Base-by-base conservation (phyloP, 176 grass and related monocot species). In the Rhynchospora breviuscula region DNA sequence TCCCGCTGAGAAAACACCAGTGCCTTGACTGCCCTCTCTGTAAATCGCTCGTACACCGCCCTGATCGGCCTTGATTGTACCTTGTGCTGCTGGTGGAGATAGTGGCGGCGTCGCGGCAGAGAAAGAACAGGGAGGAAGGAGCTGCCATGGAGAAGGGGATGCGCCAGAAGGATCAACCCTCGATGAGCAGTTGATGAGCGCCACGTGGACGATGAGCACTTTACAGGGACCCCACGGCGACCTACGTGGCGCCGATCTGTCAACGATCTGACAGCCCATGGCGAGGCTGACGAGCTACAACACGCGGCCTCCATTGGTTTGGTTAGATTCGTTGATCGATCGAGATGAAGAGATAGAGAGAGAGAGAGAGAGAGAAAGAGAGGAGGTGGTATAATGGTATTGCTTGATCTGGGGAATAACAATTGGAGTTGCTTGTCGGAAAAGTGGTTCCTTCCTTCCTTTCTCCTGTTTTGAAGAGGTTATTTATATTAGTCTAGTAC, bases 1-100 rank as follows among this genome's bases (percentile, higher is more conserved):
- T 98, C 95, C 85, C 87, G 79, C 86, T 93, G 95, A 12, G 95
- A 93, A 43, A 91, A 90, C 81, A 93, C 89, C 13, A 95, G 91
- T 6, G 89, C 90, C 75, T 91, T 90, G 49, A 95, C 87, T 64
- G 95, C 90, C 52, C 91, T 84, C 92, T 95, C 90, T 58, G 90
- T 93, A 91, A 98, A 98, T 17, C 92, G 84, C 86, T 98, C 92
- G 85, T 95, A 93, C 6, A 95, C 90, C 15, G 95, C 95, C 82
- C 23, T 85, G 67, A 89, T 48, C 4, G 61, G 71, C 14, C 14
- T 67, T 18, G 19, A 67, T 75, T 26, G 83, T 19, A 59, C 52
- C 79, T 47, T n/a, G 52, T 84, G 79, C 22, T 53, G 81, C 47
- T 23, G 62, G 26, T 26, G 60, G 40, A 17, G 25, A 15, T 47